Base-by-base conservation (phyloP, 1,284 basidiomycete species). In the Somion occarium region DNA sequence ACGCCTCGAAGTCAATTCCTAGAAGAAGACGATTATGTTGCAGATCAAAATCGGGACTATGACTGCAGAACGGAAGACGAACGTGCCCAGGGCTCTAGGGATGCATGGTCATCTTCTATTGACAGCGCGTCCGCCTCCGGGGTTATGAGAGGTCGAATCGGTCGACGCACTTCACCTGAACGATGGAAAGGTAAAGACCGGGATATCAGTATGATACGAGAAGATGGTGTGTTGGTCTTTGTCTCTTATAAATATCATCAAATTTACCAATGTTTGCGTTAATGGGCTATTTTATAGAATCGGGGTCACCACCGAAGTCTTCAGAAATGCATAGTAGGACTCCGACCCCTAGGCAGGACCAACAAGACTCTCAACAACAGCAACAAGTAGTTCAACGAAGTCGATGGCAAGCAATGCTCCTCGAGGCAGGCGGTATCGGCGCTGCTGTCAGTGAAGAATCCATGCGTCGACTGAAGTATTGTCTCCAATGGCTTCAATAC, bases 381-480 rank as follows among this genome's bases (percentile, higher is more conserved):
- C 61, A 61, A 38, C 66, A 70, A 57, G 76, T 87, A 2, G 79
- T 76, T 18, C 81, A 78, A 53, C 74, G 88, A 23, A 87, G 86
- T 61, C 73, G 88, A 44, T 93, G 91, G 91, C 89, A 93, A 57
- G 80, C 85, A 0, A 79, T 95, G 50, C 71, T 96, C 34, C 75
- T 89, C 18, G 92, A 94, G 67, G 92, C 92, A 1, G 91, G 92
- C n/a, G 93, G 93, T 0, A 76, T 96, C 26, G 82, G 91, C 51
- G 90, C 90, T 0, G 92, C 92, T 2, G 76, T 94, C 49, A 93
- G 90, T 65, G 90, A 93, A 58, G 93, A 95, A 67, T 92, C 86
- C 63, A 91, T 95, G 88, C 78, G 89, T 55, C 77, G 86, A 49
- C 69, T 96, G 46, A 86, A 87, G 64, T 95, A 93, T 64, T 93